Percentiles rank a stretch among this genome's conserved stretches.
Evolutionary conservation across 805 yeast species (phyloP).

Genomic region (Hanseniaspora guilliermondii): DNA sequence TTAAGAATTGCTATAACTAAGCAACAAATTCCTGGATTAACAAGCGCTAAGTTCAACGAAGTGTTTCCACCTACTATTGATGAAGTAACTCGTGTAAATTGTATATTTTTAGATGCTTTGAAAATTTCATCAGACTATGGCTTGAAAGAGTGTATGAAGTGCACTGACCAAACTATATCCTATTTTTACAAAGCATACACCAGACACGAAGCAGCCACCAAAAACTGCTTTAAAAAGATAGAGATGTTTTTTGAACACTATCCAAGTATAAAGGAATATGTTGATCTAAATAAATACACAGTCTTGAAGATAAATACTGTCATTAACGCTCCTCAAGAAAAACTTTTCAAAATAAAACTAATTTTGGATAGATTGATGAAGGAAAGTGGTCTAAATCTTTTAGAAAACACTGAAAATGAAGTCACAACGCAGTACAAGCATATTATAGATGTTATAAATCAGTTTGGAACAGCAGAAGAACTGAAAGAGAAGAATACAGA

Average conservation of each 20-base stretch:
- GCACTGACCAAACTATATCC: conserved; percentile 72
- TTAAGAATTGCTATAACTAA: conserved; percentile 57
- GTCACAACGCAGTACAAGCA: conserved; percentile 36
- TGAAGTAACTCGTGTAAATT: conserved; percentile 81
- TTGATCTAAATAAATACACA: conserved; percentile 29
- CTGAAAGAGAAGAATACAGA: conserved; percentile 21
- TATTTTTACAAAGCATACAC: conserved; percentile 86
- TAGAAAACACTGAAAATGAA: conserved; percentile 16
- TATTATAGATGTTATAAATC: conserved; percentile 56
- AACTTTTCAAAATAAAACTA: conserved; percentile 57
- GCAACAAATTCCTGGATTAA: conserved; percentile 38
- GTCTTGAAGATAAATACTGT: conserved; percentile 46
- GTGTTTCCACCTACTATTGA: conserved; percentile 92
- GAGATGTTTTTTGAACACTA: conserved; percentile 25
- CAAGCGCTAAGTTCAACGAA: conserved; percentile 56
- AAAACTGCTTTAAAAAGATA: conserved; percentile 40
- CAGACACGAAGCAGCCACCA: conserved; percentile 87
- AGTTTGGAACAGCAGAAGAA: conserved; percentile 50
- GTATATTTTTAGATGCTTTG: conserved; percentile 67
- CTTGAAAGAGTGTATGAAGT: conserved; percentile 61
- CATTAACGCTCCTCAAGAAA: conserved; percentile 52
- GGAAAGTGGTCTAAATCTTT: conserved; percentile 34
- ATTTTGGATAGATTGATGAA: conserved; percentile 50
- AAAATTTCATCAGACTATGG: conserved; percentile 58
- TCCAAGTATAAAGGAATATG: conserved; percentile 20